Conservation (phyloP, 129 eudicot genomes). For the Flaveria linearis region DNA sequence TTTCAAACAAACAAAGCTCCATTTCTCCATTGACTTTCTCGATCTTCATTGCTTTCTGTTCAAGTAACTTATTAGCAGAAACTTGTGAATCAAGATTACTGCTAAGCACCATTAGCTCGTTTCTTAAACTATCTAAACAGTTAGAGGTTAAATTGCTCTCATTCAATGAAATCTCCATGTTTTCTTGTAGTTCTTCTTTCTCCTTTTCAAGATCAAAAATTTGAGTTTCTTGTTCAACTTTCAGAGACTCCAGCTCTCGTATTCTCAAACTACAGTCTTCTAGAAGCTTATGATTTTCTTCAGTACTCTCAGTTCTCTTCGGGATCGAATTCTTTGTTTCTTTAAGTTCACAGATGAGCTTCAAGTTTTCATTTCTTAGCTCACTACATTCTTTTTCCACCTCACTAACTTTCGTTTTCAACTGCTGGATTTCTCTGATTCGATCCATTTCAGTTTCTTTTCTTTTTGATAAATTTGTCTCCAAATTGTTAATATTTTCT, state of each 20-base stretch:
- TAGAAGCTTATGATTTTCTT: conserved; percentile 44
- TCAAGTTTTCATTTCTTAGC: conserved; percentile 66
- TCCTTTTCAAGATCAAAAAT: conserved; percentile 41
- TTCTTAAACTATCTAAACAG: conserved; percentile 56
- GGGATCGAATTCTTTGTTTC: conserved; percentile 40
- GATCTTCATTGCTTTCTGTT: conserved; percentile 42
- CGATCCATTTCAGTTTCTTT: conserved; percentile 38
- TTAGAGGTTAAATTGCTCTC: conserved; percentile 51
- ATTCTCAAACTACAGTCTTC: conserved; percentile 40
- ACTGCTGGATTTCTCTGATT: conserved; percentile 41
- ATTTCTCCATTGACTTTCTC: conserved; percentile 45
- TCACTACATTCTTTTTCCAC: conserved; percentile 66
- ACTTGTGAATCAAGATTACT: conserved; percentile 56
- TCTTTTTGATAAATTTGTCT: conserved; percentile 39
- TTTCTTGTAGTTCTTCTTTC: conserved; percentile 50
- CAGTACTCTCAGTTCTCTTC: conserved; percentile 37
- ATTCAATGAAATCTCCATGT: conserved; percentile 42
- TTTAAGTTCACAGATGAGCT: conserved; percentile 57
- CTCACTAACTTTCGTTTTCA: conserved; percentile 51
- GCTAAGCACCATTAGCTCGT: conserved; percentile 47
- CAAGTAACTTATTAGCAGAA: conserved; percentile 54
- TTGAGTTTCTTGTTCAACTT: conserved; percentile 41
- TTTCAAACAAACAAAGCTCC: conserved; percentile 40
- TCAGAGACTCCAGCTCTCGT: conserved; percentile 44
- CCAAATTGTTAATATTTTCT: conserved; percentile 54